Evolutionary conservation across 192 early-diverging fungal genomes (phyloP).

Genomic region (Coemansia sp.): DNA sequence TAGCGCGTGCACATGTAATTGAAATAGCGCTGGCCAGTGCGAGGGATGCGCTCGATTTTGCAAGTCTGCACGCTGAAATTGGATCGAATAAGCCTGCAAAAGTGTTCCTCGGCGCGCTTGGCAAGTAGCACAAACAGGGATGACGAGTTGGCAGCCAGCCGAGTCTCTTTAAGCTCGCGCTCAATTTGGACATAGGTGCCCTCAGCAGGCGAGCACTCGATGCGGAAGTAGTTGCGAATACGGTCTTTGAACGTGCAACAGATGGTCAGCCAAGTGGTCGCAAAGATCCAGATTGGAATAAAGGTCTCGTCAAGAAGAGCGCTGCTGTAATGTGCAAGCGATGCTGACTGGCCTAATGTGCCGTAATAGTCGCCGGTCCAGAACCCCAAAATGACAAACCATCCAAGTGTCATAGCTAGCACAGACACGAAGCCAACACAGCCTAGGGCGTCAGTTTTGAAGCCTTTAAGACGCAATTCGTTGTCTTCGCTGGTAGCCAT

Average conservation of each 20-base stretch:
- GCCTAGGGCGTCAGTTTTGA: conserved; percentile 41
- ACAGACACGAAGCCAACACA: conserved; percentile 34
- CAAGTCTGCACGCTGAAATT: conserved; percentile 42
- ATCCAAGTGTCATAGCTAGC: conserved; percentile 29
- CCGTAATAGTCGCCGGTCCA: conserved; percentile 55
- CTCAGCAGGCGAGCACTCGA: conserved; percentile 45
- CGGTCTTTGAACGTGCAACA: conserved; percentile 33
- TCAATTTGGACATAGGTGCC: conserved; percentile 54
- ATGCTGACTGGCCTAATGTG: conserved; percentile 52
- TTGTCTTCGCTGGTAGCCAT: not conserved
- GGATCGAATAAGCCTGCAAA: conserved; percentile 32
- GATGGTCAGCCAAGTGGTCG: conserved; percentile 43
- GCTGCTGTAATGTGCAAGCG: conserved; percentile 55
- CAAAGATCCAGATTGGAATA: conserved; percentile 52
- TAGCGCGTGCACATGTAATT: conserved; percentile 73
- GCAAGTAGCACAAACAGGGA: conserved; percentile 28
- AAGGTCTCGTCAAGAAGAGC: conserved; percentile 40
- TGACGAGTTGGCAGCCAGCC: conserved; percentile 42
- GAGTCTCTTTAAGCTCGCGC: conserved; percentile 38
- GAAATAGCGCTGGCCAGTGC: conserved; percentile 57
- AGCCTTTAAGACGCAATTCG: conserved; percentile 30
- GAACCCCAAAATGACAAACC: conserved; percentile 39
- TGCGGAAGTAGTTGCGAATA: conserved; percentile 54
- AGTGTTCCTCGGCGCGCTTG: conserved; percentile 27
- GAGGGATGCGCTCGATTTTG: conserved; percentile 42